Evolutionary conservation across 2,329 filamentous ascomycete species (phyloP), one percentile per base, ranked within the genome.

Genomic region (Aspergillus fumigatus): DNA sequence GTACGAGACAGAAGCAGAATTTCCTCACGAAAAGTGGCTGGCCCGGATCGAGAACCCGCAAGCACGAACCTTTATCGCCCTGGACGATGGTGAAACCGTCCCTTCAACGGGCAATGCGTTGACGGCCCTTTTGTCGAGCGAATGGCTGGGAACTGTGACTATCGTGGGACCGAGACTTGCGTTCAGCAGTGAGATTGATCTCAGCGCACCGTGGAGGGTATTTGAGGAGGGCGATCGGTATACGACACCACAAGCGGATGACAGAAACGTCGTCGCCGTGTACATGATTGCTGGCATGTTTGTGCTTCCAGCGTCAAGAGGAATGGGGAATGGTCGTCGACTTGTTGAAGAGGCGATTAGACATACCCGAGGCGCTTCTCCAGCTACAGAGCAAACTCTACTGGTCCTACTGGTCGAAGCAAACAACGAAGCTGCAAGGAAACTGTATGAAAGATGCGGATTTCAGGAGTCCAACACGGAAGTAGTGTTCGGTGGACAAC

Each of bases 241-340:
- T 38, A 17, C 7, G 11, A 32, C 14, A 4, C 25, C 6, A n/a
- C 29, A 4, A 27, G 23, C 25, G 11, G 25, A 27, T 10, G 2
- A n/a, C 8, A 10, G 17, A 5, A 1, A 27, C 5, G 19, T 8
- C 2, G 48, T 23, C 9, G 17, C 26, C n/a, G 26, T 43, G 9
- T 57, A 49, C 35, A 51, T 52, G 52, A 26, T 55, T n/a, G 19
- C 38, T 3, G 55, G 52, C 3, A 51, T 57, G 55, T 50, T 51
- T 9, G 49, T 57, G 3, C 26, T 21, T 1, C 27, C 21, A 10
- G 32, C 29, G 11, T 48, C 27, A 1, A 43, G 55, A 26, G 17
- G 52, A 1, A 27, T 17, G 3, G 55, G 55, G 0, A 27, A 54
- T 19, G 55, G 52, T 3, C 48, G 48, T n/a, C 52, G 55, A 1